Evolutionary conservation across 148 eudicot species (phyloP), one percentile per base, ranked within the genome.

Genomic region (Heliamphora exappendiculata): DNA sequence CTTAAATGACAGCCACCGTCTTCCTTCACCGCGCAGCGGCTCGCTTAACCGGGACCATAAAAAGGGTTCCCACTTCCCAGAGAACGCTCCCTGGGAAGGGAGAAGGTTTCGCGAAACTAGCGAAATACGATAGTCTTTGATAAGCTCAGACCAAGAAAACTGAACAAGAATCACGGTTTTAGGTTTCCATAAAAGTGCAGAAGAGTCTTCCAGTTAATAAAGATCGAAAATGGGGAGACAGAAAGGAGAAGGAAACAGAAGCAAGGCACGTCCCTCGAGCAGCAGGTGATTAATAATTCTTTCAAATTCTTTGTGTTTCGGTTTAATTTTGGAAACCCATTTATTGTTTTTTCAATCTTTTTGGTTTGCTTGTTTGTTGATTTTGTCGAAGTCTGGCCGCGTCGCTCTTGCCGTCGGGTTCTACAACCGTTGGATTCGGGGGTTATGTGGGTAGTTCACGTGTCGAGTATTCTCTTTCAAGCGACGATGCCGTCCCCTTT

Each of bases 191-290:
- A 13, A 45, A 64, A 49, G 55, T 0, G 14, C n/a, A 24, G 1
- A 9, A 10, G 77, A 55, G 14, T 19, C 50, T 66, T 19, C n/a
- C 41, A 51, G 59, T 31, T 50, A 3, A 68, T 42, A 31, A 45
- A 70, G 29, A 20, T 7, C 17, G 6, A 17, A 72, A 76, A 95
- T 95, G 98, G 98, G 98, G 42, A 91, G 82, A 76, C 88, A 86
- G 66, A 95, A 92, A 79, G 98, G 98, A 78, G 98, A 95, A 26
- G 88, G 82, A 55, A 88, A 86, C 57, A 87, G 98, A 82, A 92
- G 79, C 85, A 95, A 95, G 85, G 86, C 89, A 73, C 97, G 98
- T 39, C 94, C 98, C 72, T 92, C 98, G 11, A 95, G 93, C 84
- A 95, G 98, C 91, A 88, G 97, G 98, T 90, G 42, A 36, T 70